Percentiles rank a stretch among this genome's conserved stretches.
These are phyloP conservation scores for Fusarium verticillioides DNA, from an alignment of 2,329 filamentous ascomycete species.

Conservation along the genomic window DNA sequence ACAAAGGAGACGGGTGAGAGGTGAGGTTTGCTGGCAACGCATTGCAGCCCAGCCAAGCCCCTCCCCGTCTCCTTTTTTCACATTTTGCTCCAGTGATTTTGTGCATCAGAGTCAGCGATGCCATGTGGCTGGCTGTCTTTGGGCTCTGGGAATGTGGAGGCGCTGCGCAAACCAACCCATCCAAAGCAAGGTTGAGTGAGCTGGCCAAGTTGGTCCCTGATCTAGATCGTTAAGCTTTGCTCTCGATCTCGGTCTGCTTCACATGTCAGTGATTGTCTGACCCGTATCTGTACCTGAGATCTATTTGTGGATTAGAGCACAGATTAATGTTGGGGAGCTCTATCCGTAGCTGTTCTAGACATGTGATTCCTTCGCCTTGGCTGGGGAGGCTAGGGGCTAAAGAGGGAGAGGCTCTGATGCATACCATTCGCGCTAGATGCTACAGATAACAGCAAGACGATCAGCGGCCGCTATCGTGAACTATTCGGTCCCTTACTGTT, in stretches of 20 bases:
- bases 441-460: conserved; percentile 2
- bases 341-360: conserved; percentile 8
- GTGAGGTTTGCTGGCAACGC: conserved; percentile 33
- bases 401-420: conserved; percentile 12
- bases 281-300: conserved; percentile 21
- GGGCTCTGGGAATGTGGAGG: conserved; percentile 33
- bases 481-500: neutral
- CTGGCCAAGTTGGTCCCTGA: conserved; percentile 21
- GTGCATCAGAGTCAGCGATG: conserved; percentile 2
- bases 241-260: conserved; percentile 32
- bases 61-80: conserved; percentile 3
- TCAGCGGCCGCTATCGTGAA: conserved; percentile 8
- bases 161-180: conserved; percentile 12
- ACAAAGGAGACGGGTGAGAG: neutral
- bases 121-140: conserved; percentile 37
- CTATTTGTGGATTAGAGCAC: conserved; percentile 21
- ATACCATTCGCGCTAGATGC: conserved; percentile 11
- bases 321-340: conserved; percentile 7
- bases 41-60: conserved; percentile 30
- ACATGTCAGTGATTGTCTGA: conserved; percentile 35
- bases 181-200: neutral
- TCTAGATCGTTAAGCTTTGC: conserved; percentile 27
- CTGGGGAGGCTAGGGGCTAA: neutral
- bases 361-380: conserved; percentile 18
- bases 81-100: conserved; percentile 17